A percentile compares a stretch with the other conserved stretches of the same genome.
Conservation (phyloP, 306 rosid genomes). For the Pachyrhizus erosus region DNA sequence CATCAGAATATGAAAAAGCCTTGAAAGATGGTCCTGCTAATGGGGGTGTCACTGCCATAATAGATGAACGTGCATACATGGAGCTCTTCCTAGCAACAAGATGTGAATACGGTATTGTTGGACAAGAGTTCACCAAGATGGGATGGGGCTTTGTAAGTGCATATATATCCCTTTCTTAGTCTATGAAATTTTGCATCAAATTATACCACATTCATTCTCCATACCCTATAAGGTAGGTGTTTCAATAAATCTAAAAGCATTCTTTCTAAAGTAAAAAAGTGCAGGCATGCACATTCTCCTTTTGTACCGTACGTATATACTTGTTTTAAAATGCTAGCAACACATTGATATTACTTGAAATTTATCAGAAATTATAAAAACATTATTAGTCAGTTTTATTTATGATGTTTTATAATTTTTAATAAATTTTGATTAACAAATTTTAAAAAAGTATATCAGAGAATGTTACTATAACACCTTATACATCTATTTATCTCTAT, state of each 20-base stretch:
- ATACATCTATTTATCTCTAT: no score
- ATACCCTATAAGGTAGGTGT: background rate
- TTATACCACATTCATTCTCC: background rate
- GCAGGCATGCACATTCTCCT: background rate
- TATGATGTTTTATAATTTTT: no score
- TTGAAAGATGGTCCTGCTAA: slow-evolving; percentile 63
- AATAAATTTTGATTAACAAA: no score
- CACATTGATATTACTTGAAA: background rate
- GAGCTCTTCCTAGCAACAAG: slow-evolving; percentile 73
- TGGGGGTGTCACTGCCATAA: slow-evolving; percentile 77
- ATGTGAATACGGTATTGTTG: slow-evolving; percentile 77
- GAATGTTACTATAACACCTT: no score
- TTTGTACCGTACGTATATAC: background rate
- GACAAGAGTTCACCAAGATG: slow-evolving; percentile 87
- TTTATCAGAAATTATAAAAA: no score
- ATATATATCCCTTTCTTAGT: background rate
- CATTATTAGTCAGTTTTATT: no score
- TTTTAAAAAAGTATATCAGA: no score
- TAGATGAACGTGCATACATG: slow-evolving; percentile 77
- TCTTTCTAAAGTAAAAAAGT: background rate
- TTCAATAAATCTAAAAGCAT: background rate
- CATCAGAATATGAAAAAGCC: slow-evolving; percentile 65
- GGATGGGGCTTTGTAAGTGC: slow-evolving; percentile 94
- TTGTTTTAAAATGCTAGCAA: no score
- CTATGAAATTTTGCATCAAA: background rate